These are phyloP conservation scores for Lichtheimia ramosa DNA, from an alignment of 371 early-diverging fungal genomes.

Conservation along the genomic window DNA sequence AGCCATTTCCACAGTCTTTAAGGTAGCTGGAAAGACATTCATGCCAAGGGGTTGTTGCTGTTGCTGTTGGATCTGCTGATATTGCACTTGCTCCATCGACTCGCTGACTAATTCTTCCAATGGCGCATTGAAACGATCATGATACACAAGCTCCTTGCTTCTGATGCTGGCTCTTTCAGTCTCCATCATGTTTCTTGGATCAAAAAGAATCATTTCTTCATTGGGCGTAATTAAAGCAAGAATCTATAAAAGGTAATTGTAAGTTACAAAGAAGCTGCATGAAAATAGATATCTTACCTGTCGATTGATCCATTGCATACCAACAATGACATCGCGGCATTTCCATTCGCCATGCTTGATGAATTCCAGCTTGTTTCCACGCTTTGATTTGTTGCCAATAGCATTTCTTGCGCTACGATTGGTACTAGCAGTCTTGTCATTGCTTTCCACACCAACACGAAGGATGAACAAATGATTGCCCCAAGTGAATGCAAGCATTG, in stretches of 20 bases:
- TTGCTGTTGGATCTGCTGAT: conserved; percentile 1
- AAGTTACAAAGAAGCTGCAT: background rate
- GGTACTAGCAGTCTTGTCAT: conserved; percentile 10
- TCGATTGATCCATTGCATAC: conserved; percentile 75
- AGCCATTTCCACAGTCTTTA: conserved; percentile 63
- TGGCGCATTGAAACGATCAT: conserved; percentile 62
- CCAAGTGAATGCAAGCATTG: conserved; percentile 68
- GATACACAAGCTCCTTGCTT: conserved; percentile 60
- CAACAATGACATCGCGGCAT: conserved; percentile 67
- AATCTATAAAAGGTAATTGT: conserved; percentile 39
- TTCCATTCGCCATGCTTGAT: conserved; percentile 62
- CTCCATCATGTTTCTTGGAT: conserved; percentile 61
- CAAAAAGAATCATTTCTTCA: conserved; percentile 72
- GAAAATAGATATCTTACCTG: conserved; percentile 46
- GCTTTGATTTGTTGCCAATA: conserved; percentile 24
- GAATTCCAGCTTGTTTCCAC: conserved; percentile 47
- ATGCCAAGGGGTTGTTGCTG: conserved; percentile 6
- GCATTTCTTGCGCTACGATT: conserved; percentile 2
- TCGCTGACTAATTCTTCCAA: conserved; percentile 28
- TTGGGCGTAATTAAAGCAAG: conserved; percentile 62
- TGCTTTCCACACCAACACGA: conserved; percentile 37
- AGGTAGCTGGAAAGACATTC: conserved; percentile 8
- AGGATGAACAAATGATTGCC: conserved; percentile 61
- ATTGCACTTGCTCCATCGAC: conserved; percentile 6
- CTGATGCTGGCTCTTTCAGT: conserved; percentile 63